Evolutionary conservation across 2,329 filamentous ascomycete genomes (phyloP), one percentile per base, ranked within the genome.

Genomic region (Alternaria panax): DNA sequence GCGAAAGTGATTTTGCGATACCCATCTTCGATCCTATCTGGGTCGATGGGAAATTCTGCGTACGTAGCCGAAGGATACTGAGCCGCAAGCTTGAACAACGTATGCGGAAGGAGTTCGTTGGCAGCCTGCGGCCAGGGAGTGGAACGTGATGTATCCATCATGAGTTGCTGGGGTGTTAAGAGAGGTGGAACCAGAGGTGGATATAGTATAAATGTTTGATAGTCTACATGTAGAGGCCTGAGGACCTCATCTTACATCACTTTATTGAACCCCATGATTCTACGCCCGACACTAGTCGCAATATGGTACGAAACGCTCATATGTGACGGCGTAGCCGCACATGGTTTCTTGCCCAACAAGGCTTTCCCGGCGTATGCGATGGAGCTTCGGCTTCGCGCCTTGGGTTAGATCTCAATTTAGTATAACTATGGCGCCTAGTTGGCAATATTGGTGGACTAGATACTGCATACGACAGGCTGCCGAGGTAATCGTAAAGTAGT

Each of bases 1-100:
- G 53, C 54, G 22, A 70, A 73, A 3, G 65, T 70, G 16, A 79
- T 59, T 8, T 75, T 66, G 12, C 59, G 61, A 54, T 74, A 79
- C 0, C 75, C 76, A 40, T 64, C 51, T 18, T 54, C 50, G 3
- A 66, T 51, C 9, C 55, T 41, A 7, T 25, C 22, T 2, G 32
- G 30, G 8, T 64, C 47, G 4, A 24, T 27, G n/a, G 60, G 58
- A 22, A 56, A 59, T 38, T 63, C 53, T 4, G 57, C 52, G 22
- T 64, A 64, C 5, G 47, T 51, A 5, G 45, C 28, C 7, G 45
- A 47, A 34, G 45, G 45, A 16, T 47, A 16, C 12, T 24, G 45
- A 47, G 45, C 46, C 1, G 60, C 60, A 16, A 63, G 40, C 12
- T 42, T 54, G 28, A 63, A 63, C 12, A 63, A 38, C 4, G 46